Conservation (phyloP, 345 rosid species). For the Litchi chinensis region DNA sequence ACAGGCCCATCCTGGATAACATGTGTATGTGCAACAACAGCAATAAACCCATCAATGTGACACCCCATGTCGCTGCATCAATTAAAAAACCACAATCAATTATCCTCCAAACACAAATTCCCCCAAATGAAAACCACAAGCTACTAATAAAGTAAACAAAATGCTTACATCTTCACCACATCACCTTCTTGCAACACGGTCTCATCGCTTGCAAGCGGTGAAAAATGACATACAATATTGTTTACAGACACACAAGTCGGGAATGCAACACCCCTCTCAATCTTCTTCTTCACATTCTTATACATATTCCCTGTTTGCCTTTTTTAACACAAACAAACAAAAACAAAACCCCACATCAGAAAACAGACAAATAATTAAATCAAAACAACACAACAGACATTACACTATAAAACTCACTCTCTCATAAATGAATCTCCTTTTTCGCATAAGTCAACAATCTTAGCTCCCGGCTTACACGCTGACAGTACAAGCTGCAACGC, state of each 20-base stretch:
- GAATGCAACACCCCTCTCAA: constrained; percentile 89
- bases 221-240: constrained; percentile 82
- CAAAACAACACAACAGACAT: background rate
- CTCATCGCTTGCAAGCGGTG: constrained; percentile 89
- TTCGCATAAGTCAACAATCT: constrained; percentile 92
- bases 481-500: constrained; percentile 77
- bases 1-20: constrained; percentile 74
- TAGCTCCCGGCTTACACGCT: constrained; percentile 78
- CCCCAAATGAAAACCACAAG: background rate
- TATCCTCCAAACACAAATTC: background rate
- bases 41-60: constrained; percentile 98
- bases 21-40: constrained; percentile 89
- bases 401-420: constrained; percentile 54
- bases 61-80: constrained; percentile 87
- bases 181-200: constrained; percentile 83
- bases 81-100: constrained; percentile 7
- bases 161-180: constrained; percentile 77
- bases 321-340: constrained; percentile 15
- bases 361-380: background rate
- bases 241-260: constrained; percentile 94
- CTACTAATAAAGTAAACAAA: background rate
- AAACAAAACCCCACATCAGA: background rate
- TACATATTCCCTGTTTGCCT: constrained; percentile 93
- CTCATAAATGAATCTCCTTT: constrained; percentile 80
- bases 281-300: constrained; percentile 94